Evolutionary conservation across 1,139 yeast genomes (phyloP).

Genomic region (Magnusiomyces tetraspermus): DNA sequence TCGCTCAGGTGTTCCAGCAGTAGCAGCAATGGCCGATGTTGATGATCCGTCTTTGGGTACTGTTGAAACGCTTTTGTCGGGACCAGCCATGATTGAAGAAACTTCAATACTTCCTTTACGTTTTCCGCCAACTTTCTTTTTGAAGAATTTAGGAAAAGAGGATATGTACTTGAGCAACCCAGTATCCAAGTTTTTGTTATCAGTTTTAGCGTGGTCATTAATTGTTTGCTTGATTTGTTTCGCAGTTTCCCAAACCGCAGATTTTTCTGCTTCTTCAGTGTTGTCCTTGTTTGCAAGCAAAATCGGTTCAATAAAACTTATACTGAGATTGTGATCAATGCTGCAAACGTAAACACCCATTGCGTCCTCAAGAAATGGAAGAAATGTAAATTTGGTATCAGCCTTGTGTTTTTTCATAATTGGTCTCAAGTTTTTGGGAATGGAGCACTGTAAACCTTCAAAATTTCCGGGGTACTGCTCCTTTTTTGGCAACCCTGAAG

Average conservation of each 20-base stretch:
- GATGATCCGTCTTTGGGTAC: background rate
- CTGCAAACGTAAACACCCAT: conserved; percentile 13
- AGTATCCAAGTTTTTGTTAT: conserved; percentile 6
- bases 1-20: background rate
- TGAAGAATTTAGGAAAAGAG: conserved; percentile 4
- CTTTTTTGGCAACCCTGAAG: background rate
- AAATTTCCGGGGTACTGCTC: background rate
- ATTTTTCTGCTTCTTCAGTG: background rate
- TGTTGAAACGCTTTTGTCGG: background rate
- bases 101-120: conserved; percentile 7
- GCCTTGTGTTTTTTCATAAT: background rate
- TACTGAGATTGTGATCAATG: background rate
- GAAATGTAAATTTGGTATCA: background rate
- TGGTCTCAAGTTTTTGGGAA: conserved; percentile 14
- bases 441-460: background rate
- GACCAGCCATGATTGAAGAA: conserved; percentile 4
- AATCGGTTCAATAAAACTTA: background rate
- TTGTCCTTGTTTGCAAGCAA: background rate
- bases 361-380: background rate
- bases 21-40: background rate
- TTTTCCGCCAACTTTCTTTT: background rate
- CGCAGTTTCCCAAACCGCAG: conserved; percentile 4
- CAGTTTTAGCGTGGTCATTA: background rate
- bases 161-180: conserved; percentile 8
- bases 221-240: background rate